Conservation (phyloP, 2,329 filamentous ascomycete species). For the Diaporthe eres region DNA sequence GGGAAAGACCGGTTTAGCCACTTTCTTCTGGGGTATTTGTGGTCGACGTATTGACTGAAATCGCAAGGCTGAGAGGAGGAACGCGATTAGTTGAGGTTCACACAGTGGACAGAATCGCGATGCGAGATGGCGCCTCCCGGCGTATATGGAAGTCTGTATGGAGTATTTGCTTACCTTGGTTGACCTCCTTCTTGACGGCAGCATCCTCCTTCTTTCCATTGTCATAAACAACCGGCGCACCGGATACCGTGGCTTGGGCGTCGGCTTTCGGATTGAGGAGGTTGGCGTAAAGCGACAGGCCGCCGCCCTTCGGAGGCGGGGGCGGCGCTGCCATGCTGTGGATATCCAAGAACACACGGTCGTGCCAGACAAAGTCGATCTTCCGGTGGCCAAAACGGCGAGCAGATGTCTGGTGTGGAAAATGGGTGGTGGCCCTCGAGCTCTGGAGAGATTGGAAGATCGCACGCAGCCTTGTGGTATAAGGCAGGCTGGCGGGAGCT, state of each 20-base stretch:
- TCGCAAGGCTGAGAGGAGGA: conserved; percentile 72
- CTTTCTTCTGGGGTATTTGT: conserved; percentile 72
- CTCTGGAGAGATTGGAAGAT: conserved; percentile 8
- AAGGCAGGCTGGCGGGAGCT: conserved; percentile 16
- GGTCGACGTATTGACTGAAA: conserved; percentile 91
- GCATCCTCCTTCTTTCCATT: conserved; percentile 63
- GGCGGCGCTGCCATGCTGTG: conserved; percentile 49
- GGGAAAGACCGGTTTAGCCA: conserved; percentile 73
- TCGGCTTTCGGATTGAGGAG: conserved; percentile 74
- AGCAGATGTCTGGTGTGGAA: background rate
- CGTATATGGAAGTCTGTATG: background rate
- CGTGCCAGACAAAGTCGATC: background rate
- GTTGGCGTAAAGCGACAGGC: conserved; percentile 86
- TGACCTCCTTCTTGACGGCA: conserved; percentile 71
- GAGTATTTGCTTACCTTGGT: conserved; percentile 52
- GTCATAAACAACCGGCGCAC: conserved; percentile 81
- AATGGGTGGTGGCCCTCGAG: background rate
- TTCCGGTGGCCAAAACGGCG: background rate
- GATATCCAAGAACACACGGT: background rate
- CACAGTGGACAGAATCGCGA: too few species aligned
- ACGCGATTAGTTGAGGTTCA: background rate
- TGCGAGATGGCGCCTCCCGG: background rate
- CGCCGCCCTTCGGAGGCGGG: conserved; percentile 59
- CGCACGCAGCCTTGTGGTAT: conserved; percentile 10
- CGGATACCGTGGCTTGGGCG: conserved; percentile 77